A percentile compares a stretch with the other conserved stretches of the same genome.
Conservation (phyloP, 345 rosid species). For the Erodium maritimum region DNA sequence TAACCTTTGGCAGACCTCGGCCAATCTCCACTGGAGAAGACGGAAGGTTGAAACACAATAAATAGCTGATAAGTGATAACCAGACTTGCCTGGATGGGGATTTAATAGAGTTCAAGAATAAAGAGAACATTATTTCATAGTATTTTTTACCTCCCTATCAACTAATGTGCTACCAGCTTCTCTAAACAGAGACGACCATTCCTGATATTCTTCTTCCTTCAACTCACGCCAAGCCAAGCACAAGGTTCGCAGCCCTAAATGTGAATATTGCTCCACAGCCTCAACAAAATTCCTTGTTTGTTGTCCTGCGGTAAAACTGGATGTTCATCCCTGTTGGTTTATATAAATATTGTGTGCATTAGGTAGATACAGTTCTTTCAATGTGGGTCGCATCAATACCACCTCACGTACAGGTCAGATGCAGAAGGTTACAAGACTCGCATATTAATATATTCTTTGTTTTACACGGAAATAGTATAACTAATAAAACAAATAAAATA, state of each 20-base stretch:
- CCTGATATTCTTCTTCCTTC: slow-evolving; percentile 65
- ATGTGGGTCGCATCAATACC: no score
- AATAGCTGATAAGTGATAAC: slow-evolving; percentile 8
- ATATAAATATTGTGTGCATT: no score
- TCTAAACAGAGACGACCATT: slow-evolving; percentile 79
- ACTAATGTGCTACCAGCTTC: slow-evolving; percentile 90
- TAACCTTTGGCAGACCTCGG: slow-evolving; percentile 83
- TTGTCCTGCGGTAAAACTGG: slow-evolving; percentile 46
- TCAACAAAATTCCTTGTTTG: slow-evolving; percentile 70
- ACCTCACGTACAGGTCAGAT: no score
- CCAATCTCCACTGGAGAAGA: slow-evolving; percentile 83
- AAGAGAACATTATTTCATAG: background rate
- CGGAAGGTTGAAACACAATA: slow-evolving; percentile 17
- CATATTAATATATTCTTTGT: no score
- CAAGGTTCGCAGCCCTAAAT: slow-evolving; percentile 83
- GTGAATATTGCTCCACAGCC: slow-evolving; percentile 89
- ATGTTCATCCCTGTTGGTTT: slow-evolving; percentile 1
- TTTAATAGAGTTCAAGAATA: background rate
- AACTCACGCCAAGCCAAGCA: slow-evolving; percentile 96
- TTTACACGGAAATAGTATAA: no score
- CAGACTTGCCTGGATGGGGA: slow-evolving; percentile 2
- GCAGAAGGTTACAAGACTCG: no score
- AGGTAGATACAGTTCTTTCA: no score
- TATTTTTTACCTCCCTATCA: slow-evolving; percentile 82
- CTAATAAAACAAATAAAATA: no score